A percentile compares a stretch with the other conserved stretches of the same genome.
Conservation (phyloP, 768 basidiomycete species). For the Boletus sp. region DNA sequence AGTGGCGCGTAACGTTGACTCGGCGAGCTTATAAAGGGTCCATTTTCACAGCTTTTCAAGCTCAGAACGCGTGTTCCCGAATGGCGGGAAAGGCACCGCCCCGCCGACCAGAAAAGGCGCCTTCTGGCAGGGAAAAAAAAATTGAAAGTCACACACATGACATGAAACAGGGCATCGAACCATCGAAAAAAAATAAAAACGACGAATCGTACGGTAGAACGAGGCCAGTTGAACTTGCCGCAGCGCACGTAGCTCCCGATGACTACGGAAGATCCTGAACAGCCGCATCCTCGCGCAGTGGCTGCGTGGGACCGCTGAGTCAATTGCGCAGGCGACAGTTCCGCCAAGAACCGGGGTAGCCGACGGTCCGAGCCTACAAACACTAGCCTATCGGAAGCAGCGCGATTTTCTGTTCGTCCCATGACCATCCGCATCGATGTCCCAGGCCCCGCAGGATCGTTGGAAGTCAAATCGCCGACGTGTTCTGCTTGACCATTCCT, state of each 20-base stretch:
- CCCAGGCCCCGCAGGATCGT: neutral
- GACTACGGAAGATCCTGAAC: constrained; percentile 13
- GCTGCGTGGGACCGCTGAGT: constrained; percentile 1
- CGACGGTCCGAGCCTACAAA: constrained; percentile 11
- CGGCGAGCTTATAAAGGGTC: constrained; percentile 29
- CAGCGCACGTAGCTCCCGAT: constrained; percentile 7
- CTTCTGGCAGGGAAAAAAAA: neutral
- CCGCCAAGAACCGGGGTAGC: constrained; percentile 1
- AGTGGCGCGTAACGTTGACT: constrained; percentile 20
- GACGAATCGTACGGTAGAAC: neutral
- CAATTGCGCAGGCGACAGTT: neutral
- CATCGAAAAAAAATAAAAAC: neutral
- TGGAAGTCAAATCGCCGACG: neutral
- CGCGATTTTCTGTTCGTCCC: neutral
- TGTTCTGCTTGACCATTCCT: neutral
- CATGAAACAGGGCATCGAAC: neutral
- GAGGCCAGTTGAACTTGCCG: neutral
- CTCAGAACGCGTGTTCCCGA: constrained; percentile 32
- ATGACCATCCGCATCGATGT: neutral
- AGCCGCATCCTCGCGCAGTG: constrained; percentile 4
- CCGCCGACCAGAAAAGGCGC: constrained; percentile 7
- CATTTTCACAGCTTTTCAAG: constrained; percentile 34
- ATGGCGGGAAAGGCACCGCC: constrained; percentile 22
- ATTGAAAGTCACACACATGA: neutral
- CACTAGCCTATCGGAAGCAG: constrained; percentile 7